Base-by-base conservation (phyloP, 1,139 yeast species). In the Diutina scorzettiae region DNA sequence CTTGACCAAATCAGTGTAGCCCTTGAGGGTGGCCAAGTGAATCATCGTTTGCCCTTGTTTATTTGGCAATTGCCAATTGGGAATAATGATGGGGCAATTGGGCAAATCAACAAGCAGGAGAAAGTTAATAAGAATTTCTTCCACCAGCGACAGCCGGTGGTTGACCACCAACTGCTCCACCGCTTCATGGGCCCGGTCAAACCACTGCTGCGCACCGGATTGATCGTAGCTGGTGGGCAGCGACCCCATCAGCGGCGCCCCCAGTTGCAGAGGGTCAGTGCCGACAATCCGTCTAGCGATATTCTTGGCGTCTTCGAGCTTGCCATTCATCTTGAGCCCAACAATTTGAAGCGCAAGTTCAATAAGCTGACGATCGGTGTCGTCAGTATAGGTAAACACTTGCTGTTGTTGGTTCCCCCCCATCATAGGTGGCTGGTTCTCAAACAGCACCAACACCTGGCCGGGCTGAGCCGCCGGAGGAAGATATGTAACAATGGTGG, bases 311-410 rank as follows among this genome's bases (percentile, higher is more conserved):
- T 87, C 96, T 55, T 89, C 96, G 46, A 87, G 66, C 53, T 81
- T 83, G 47, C 96, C 96, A 56, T 86, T 86, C 95, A 87, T 85
- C 62, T 87, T 87, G 60, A 86, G 69, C 2, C 96, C 97, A 27
- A 89, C 95, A 50, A 89, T 89, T 56, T 89, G 96, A 51, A 89
- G 67, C 0, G 97, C 96, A 49, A 89, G 66, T 59, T 89, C 96
- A 56, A 89, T 84, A 54, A 89, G 71, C 57, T 87, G 96, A 48
- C 93, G 73, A 60, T 87, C 96, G 12, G 95, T 83, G 57, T 89
- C 96, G 62, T 89, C 96, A 40, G 86, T 71, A 54, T 89, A 89
- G 0, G 96, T 87, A 58, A 89, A 89, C 1, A 84, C 68, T 54
- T 75, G 80, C 41, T 69, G 74, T 42, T 64, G 69, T 42, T 60